These are phyloP conservation scores for Colletotrichum sp. DNA, from an alignment of 2,329 filamentous ascomycete genomes.

Conservation along the genomic window DNA sequence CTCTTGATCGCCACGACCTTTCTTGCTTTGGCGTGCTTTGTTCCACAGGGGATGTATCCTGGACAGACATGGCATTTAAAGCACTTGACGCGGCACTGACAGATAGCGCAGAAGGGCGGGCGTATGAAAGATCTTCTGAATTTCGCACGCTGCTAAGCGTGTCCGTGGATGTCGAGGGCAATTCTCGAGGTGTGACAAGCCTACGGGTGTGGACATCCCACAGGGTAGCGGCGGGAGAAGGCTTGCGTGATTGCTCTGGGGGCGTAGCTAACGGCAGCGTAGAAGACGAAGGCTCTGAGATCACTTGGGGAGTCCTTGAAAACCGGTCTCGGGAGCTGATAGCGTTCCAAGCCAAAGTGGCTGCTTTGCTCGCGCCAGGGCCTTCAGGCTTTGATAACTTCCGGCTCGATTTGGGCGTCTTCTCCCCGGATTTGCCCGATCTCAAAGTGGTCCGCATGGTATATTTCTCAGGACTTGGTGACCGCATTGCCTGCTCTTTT, in stretches of 20 bases:
- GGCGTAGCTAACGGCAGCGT: conserved; percentile 27
- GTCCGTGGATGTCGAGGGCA: conserved; percentile 30
- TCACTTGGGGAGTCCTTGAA: conserved; percentile 28
- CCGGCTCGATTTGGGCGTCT: conserved; percentile 40
- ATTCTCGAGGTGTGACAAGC: conserved; percentile 46
- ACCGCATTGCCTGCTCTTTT: conserved; percentile 46
- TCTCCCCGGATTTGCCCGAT: conserved; percentile 50
- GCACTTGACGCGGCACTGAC: conserved; percentile 63
- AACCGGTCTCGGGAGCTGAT: conserved; percentile 45
- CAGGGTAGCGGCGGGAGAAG: conserved; percentile 38
- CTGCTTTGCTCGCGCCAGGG: conserved; percentile 67
- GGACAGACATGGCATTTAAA: conserved; percentile 36
- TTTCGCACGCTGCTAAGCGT: conserved; percentile 35
- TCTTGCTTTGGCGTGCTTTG: conserved; percentile 4
- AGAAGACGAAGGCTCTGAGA: conserved; percentile 24
- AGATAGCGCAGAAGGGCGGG: conserved; percentile 52
- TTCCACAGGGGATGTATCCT: conserved; percentile 18
- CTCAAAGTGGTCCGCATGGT: conserved; percentile 68
- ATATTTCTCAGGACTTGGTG: conserved; percentile 65
- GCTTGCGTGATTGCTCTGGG: conserved; percentile 36
- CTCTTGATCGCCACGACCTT: background rate
- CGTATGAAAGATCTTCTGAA: conserved; percentile 43
- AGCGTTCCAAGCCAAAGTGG: conserved; percentile 65
- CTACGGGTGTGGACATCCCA: conserved; percentile 63
- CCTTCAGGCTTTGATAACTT: conserved; percentile 45